Percentiles rank a stretch among this genome's conserved stretches.
Conservation (phyloP, 1,284 basidiomycete genomes). For the Cryptococcus sp. region DNA sequence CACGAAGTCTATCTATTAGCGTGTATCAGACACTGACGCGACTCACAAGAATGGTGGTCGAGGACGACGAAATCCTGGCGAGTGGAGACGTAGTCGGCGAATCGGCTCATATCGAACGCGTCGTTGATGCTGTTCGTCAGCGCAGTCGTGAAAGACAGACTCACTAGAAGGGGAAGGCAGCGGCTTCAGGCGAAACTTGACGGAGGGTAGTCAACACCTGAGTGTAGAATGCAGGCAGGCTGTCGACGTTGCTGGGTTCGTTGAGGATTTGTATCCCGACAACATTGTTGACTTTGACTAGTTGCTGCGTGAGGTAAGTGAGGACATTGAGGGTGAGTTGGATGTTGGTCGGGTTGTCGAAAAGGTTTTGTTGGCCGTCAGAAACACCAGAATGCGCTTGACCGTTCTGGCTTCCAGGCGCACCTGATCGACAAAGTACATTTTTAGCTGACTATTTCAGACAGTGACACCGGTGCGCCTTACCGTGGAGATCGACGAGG, state of each 20-base stretch:
- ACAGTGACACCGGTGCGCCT: constrained; percentile 21
- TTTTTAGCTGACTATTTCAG: background rate
- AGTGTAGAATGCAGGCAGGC: constrained; percentile 46
- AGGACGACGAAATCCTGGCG: constrained; percentile 71
- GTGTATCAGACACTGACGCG: background rate
- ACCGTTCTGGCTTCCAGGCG: constrained; percentile 32
- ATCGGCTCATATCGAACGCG: constrained; percentile 66
- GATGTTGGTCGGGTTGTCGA: constrained; percentile 59
- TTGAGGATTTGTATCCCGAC: constrained; percentile 76
- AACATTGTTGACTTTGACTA: constrained; percentile 68
- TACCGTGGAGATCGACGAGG: constrained; percentile 73
- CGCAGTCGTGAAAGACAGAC: background rate
- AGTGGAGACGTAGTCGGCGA: constrained; percentile 60
- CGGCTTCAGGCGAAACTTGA: constrained; percentile 56
- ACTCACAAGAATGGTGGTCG: constrained; percentile 68
- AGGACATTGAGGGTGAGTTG: constrained; percentile 65
- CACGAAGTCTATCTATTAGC: constrained; percentile 30
- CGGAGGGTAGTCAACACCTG: constrained; percentile 63
- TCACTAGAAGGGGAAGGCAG: constrained; percentile 64
- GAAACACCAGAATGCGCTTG: constrained; percentile 74
- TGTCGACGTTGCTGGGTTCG: constrained; percentile 59
- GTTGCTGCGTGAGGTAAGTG: constrained; percentile 61
- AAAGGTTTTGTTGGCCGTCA: constrained; percentile 63
- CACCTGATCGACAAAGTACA: constrained; percentile 4
- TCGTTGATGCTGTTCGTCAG: constrained; percentile 61